These are phyloP conservation scores for Annulohypoxylon nitens DNA, from an alignment of 495 filamentous ascomycete genomes.

Conservation along the genomic window DNA sequence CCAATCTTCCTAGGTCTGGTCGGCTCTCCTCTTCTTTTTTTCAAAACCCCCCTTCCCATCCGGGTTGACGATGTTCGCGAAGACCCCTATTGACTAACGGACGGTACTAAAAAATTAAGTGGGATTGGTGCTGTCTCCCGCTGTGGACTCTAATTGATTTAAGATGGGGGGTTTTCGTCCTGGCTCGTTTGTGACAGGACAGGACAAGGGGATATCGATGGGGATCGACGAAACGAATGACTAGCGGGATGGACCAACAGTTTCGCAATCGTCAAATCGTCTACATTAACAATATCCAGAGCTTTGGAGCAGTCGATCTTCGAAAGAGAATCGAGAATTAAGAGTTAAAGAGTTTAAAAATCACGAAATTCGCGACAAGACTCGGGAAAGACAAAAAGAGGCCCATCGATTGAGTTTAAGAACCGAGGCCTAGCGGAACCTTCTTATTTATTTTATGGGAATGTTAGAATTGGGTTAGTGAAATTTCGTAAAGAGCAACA, in stretches of 20 bases:
- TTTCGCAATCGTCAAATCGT: conserved; percentile 18
- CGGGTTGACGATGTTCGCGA: conserved; percentile 21
- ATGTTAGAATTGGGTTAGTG: conserved; percentile 28
- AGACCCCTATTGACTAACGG: conserved; percentile 41
- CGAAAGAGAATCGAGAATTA: neutral
- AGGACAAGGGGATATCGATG: conserved; percentile 35
- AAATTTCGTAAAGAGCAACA: conserved; percentile 28
- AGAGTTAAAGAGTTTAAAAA: conserved; percentile 2
- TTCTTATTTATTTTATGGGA: conserved; percentile 33
- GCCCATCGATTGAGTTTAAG: conserved; percentile 29
- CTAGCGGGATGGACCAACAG: conserved; percentile 23
- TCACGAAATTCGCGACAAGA: conserved; percentile 14
- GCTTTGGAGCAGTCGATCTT: conserved; percentile 12
- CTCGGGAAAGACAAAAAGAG: conserved; percentile 23
- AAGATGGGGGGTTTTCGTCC: conserved; percentile 35
- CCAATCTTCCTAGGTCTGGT: neutral
- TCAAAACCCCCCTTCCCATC: conserved; percentile 20
- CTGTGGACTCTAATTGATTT: conserved; percentile 44
- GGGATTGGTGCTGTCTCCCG: conserved; percentile 30
- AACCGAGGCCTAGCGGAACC: conserved; percentile 33
- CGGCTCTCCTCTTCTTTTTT: conserved; percentile 23
- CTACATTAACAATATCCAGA: conserved; percentile 29
- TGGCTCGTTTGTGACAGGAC: conserved; percentile 41
- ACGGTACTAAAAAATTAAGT: conserved; percentile 39
- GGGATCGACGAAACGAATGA: conserved; percentile 37